These are phyloP conservation scores for Zychaea mexicana DNA, from an alignment of 371 early-diverging fungal species.

Conservation along the genomic window DNA sequence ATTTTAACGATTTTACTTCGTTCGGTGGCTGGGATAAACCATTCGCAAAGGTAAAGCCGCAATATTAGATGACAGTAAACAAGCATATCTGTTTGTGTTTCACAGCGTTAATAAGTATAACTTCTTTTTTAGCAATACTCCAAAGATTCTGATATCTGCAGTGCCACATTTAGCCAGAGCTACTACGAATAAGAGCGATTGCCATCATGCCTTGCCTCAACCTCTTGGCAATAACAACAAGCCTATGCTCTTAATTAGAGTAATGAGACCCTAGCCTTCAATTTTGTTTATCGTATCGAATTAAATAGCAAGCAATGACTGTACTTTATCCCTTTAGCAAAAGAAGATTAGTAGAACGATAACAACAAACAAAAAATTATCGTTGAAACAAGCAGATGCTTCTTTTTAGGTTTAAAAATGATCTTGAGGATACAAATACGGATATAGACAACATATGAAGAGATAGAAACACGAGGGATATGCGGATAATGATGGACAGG, in stretches of 20 bases:
- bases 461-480: neutral
- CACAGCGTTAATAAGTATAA: neutral
- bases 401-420: neutral
- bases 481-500: neutral
- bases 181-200: neutral
- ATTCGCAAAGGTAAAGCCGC: conserved; percentile 23
- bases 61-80: neutral
- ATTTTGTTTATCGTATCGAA: no score
- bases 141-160: neutral
- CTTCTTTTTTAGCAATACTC: conserved; percentile 1
- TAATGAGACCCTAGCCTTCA: neutral
- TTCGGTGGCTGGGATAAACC: conserved; percentile 31
- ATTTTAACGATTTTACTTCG: conserved; percentile 18
- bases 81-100: neutral
- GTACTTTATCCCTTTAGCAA: neutral
- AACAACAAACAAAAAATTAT: neutral
- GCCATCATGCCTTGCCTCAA: neutral
- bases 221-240: neutral
- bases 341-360: neutral
- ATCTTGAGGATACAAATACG: neutral
- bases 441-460: neutral
- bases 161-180: neutral
- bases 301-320: neutral
- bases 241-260: neutral
- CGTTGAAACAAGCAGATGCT: neutral